phyloP scores from a whole-genome alignment of 345 rosid genomes.

The thale cress (Arabidopsis thaliana) region TAIR10.1 NC_003070.9:3849001-3849500 shows the following conservation, averaged over 20 bases:
- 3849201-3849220: constrained; percentile 39
- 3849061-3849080: constrained; percentile 27
- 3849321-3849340: constrained; percentile 27
- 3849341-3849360: background rate
- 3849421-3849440: constrained; percentile 35
- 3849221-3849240: constrained; percentile 39
- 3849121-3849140: background rate
- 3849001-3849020: constrained; percentile 23
- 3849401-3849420: constrained; percentile 35
- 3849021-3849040: constrained; percentile 26
- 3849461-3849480: constrained; percentile 36
- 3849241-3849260: constrained; percentile 38
- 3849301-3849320: constrained; percentile 38
- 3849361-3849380: background rate
- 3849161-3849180: constrained; percentile 28
- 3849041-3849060: constrained; percentile 24
- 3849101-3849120: background rate
- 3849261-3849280: constrained; percentile 42
- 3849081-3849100: constrained; percentile 18
- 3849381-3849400: constrained; percentile 17
- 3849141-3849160: constrained; percentile 14
- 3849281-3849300: constrained; percentile 11
- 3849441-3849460: constrained; percentile 31
- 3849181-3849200: constrained; percentile 35
- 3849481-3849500: constrained; percentile 24